Evolutionary conservation across 73 alveolate species (phyloP), one percentile per base, ranked within the genome.

Genomic region (Effrenium voratum): DNA sequence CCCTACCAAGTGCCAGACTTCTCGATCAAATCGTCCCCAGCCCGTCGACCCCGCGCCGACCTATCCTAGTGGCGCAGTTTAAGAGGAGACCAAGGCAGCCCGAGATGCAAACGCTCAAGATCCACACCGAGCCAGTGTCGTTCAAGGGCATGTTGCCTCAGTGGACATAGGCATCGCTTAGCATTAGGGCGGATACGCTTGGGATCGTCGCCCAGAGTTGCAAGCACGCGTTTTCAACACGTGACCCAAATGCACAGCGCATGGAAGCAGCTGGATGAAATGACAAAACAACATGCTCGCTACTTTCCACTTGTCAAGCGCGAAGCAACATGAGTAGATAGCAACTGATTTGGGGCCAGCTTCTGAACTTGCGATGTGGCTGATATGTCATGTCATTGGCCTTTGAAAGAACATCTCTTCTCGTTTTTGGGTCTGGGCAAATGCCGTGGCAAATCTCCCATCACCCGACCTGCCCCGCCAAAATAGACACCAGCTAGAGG

Each of bases 111-210:
- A 90, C 8, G 44, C 76, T 44, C 59, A 90, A 36, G 36, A 68
- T 49, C 97, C 97, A 90, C 10, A 90, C 22, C 43, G 97, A 34
- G 32, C 97, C 97, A 16, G 97, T 76, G 47, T 90, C 97, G 66
- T 90, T 87, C 87, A 90, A 34, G 15, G 57, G 36, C 13, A 76
- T 90, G 52, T 76, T 76, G 32, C 85, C 85, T 75, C 63, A 52
- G n/a, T 19, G 63, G 19, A 52, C 8, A 52, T 40, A 50, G 85
- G 41, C 28, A 22, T 40, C 32, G 28, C 32, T 38, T 47, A 40
- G 12, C 50, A 34, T 47, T 12, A n/a, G 32, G 19, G n/a, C 26
- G 24, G 85, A 34, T 6, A 12, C 16, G 55, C 77, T 28, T 5
- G 12, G 41, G 5, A 16, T 13, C 5, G 77, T 66, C 8, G 77